phyloP scores from a whole-genome alignment of 768 basidiomycete species.

The Mycena rosella region DNA sequence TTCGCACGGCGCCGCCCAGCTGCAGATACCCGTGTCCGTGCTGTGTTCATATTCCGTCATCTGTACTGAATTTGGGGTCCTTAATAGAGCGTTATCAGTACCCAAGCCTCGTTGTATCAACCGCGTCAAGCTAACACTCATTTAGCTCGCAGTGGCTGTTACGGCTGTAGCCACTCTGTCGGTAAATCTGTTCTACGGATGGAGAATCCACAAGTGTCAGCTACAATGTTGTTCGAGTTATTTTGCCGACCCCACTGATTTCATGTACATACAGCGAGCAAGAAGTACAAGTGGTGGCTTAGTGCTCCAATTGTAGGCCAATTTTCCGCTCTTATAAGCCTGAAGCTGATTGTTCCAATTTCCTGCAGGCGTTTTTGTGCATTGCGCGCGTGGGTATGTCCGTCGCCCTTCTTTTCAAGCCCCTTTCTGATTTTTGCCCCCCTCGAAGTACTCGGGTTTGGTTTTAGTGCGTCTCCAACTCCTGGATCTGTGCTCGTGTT shows the following conservation, averaged over 20 bases:
- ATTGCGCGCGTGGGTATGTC: conserved; percentile 16
- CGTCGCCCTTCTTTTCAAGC: background rate
- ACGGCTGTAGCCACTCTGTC: conserved; percentile 29
- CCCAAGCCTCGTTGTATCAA: too few relatives aligned
- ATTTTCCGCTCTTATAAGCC: background rate
- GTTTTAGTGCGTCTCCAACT: conserved; percentile 2
- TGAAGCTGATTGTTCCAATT: background rate
- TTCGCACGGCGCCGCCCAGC: conserved; percentile 40
- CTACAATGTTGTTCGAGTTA: too few relatives aligned
- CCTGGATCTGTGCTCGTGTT: background rate
- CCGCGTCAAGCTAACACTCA: background rate
- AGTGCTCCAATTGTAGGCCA: conserved; percentile 46
- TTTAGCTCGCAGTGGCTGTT: conserved; percentile 15
- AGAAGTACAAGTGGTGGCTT: conserved; percentile 49
- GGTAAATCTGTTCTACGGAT: conserved; percentile 37
- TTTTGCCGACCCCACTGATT: background rate
- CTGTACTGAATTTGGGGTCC: too few relatives aligned
- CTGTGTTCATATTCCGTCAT: too few relatives aligned
- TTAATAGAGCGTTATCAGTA: too few relatives aligned
- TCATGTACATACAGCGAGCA: conserved; percentile 50
- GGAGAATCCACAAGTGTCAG: conserved; percentile 54
- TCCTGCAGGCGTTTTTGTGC: conserved; percentile 18
- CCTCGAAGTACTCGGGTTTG: conserved; percentile 17
- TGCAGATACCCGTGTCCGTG: conserved; percentile 55
- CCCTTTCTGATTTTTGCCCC: background rate